Conservation (phyloP, 1,284 basidiomycete genomes). For the Heterobasidion parviporum region DNA sequence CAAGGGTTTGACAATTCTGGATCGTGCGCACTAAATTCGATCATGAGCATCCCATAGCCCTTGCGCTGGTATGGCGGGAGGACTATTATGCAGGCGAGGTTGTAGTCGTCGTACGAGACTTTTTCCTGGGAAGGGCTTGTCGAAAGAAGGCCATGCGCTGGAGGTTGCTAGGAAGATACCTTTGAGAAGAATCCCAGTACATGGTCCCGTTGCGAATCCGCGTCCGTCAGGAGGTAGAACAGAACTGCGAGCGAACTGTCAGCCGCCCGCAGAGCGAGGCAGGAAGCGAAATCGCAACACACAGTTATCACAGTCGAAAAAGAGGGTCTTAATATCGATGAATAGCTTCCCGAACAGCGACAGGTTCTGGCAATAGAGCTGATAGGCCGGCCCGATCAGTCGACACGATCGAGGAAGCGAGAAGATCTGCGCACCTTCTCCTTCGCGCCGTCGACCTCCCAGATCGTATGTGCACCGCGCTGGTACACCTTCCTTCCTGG, state of each 20-base stretch:
- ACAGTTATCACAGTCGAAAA: slow-evolving; percentile 89
- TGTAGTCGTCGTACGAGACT: slow-evolving; percentile 92
- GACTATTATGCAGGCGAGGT: slow-evolving; percentile 94
- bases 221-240: slow-evolving; percentile 92
- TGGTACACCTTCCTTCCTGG: slow-evolving; percentile 91
- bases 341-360: slow-evolving; percentile 98
- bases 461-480: slow-evolving; percentile 84
- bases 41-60: slow-evolving; percentile 92
- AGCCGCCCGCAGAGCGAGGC: background rate
- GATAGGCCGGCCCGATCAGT: slow-evolving; percentile 7
- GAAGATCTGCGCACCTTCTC: slow-evolving; percentile 54
- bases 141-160: background rate
- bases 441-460: slow-evolving; percentile 89
- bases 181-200: slow-evolving; percentile 96
- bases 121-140: slow-evolving; percentile 64
- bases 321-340: slow-evolving; percentile 96
- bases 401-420: background rate
- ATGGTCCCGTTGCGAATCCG: slow-evolving; percentile 66
- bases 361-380: slow-evolving; percentile 95
- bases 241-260: slow-evolving; percentile 44
- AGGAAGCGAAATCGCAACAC: slow-evolving; percentile 15
- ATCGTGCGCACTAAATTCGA: slow-evolving; percentile 85
- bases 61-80: slow-evolving; percentile 89
- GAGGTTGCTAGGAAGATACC: slow-evolving; percentile 27
- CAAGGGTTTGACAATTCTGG: background rate